Conservation (phyloP, 441 rosid species). For the Macaranga tanarius region DNA sequence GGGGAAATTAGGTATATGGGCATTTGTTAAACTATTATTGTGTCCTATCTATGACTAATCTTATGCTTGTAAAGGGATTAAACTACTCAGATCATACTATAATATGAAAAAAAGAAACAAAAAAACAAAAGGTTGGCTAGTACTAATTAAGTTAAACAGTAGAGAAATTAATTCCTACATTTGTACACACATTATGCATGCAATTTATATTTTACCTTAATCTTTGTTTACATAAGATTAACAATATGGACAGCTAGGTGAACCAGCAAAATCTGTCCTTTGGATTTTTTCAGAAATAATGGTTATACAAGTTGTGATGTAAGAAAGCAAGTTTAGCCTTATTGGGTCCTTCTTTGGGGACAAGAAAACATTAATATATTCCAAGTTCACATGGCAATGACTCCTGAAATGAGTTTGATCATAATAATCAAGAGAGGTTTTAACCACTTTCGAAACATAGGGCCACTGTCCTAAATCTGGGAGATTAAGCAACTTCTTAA, state of each 20-base stretch:
- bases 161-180: neutral
- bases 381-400: conserved; percentile 3
- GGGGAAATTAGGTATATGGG: neutral
- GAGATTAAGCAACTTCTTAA: no score
- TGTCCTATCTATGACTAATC: neutral
- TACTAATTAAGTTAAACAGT: no score
- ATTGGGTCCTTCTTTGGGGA: neutral
- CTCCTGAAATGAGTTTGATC: neutral
- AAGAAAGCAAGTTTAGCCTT: neutral
- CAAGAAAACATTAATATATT: neutral
- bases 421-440: neutral
- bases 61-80: neutral
- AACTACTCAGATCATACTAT: neutral
- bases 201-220: neutral
- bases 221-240: neutral
- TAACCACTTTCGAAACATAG: neutral
- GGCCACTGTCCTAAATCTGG: no score
- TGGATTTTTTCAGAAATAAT: neutral
- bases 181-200: neutral
- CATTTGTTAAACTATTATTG: neutral
- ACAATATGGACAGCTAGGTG: neutral
- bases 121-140: neutral
- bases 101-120: neutral
- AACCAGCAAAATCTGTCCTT: neutral
- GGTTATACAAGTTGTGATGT: neutral